Evolutionary conservation across 2,329 filamentous ascomycete genomes (phyloP), one percentile per base, ranked within the genome.

Genomic region (Alternaria sp.): DNA sequence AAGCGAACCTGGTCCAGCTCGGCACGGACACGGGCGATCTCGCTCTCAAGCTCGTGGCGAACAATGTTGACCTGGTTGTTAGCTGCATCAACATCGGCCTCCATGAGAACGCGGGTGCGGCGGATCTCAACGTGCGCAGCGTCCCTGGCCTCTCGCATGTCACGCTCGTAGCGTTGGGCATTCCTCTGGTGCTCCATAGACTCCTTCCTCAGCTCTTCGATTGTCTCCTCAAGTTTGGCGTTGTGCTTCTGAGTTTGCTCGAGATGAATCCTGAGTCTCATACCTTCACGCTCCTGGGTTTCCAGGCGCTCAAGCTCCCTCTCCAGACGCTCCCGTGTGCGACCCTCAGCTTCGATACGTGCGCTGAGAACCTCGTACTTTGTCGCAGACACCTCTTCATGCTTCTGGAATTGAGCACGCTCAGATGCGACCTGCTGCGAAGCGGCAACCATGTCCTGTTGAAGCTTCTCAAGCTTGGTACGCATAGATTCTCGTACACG

Each of bases 41-140:
- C 91, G 59, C 90, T 88, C 75, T 97, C 93, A 11, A 96, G 86
- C 71, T 94, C 91, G 47, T 91, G 88, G 53, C 93, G 90, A 28
- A 94, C 88, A 55, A 91, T 86, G 72, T 96, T 94, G 77, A 94
- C 91, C 71, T 96, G 90, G 75, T 92, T 89, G 73, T 94, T 95
- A 52, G 94, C 91, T 39, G 88, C 84, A 59, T 97, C 93, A 34
- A 97, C 83, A 73, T 97, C 92, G 12, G 87, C 86, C 76, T 96
- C 91, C 83, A 97, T 85, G 5, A 92, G 85, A 63, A 90, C 87
- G 60, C 91, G 91, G 14, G 90, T 92, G 47, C 92, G 90, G 76
- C 94, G 89, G 44, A 96, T 89, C 75, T 98, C 94, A 38, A 88
- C 86, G 41, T 90, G 88, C 57, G 88, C 93, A 51, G 88, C 89